Conservation (phyloP, 306 rosid species). For the Cucurbita moschata region DNA sequence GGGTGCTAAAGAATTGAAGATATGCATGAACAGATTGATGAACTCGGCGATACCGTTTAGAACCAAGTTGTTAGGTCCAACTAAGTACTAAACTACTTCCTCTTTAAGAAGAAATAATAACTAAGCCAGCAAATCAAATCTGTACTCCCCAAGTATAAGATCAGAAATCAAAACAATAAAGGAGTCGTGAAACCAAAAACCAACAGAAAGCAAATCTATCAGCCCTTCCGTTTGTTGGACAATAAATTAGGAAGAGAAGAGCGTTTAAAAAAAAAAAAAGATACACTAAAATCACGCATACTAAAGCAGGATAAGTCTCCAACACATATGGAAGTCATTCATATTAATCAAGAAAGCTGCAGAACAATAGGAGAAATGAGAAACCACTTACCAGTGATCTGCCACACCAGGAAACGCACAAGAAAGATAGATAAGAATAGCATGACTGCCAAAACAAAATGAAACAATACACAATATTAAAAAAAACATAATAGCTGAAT, state of each 20-base stretch:
- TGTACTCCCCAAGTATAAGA: neutral
- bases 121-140: neutral
- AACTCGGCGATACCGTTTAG: neutral
- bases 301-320: neutral
- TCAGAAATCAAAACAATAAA: neutral
- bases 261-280: neutral
- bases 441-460: constrained; percentile 49
- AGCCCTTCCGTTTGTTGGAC: neutral
- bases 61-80: neutral
- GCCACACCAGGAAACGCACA: constrained; percentile 71
- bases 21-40: neutral
- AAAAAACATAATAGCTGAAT: neutral
- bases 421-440: constrained; percentile 65
- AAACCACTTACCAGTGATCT: constrained; percentile 60
- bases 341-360: neutral
- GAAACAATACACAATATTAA: neutral
- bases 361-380: constrained; percentile 5
- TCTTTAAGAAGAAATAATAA: neutral
- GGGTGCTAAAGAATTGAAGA: neutral
- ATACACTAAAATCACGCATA: neutral
- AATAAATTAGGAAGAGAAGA: neutral
- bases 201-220: neutral
- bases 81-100: neutral
- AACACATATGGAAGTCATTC: neutral
- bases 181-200: neutral